Percentiles rank a stretch among this genome's conserved stretches.
phyloP scores from a whole-genome alignment of 495 filamentous ascomycete genomes.

The Neurospora sp. region DNA sequence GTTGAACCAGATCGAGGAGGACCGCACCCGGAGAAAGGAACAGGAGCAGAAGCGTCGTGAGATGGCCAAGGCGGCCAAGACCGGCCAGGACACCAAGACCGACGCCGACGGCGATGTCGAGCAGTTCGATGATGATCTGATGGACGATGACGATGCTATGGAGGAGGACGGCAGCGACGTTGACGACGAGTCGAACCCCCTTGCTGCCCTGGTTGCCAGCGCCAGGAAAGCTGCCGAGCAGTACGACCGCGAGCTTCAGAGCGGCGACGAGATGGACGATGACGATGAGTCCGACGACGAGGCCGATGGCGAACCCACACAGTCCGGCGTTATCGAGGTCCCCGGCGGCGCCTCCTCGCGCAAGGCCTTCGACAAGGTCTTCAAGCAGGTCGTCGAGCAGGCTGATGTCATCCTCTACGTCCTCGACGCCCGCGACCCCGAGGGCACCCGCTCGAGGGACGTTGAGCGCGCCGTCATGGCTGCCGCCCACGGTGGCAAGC shows the following conservation, averaged over 20 bases:
- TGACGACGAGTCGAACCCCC: conserved; percentile 58
- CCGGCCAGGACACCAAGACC: conserved; percentile 25
- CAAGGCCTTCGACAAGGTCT: conserved; percentile 86
- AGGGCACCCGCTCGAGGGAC: conserved; percentile 82
- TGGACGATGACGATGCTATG: conserved; percentile 24
- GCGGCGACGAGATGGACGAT: conserved; percentile 48
- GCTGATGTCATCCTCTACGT: conserved; percentile 93
- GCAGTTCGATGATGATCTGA: conserved; percentile 26
- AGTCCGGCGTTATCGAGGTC: conserved; percentile 24
- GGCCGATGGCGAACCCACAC: conserved; percentile 40
- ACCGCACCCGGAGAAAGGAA: conserved; percentile 66
- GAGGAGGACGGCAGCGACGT: conserved; percentile 42
- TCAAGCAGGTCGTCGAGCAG: conserved; percentile 84
- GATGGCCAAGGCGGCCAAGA: conserved; percentile 55
- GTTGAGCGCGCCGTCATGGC: conserved; percentile 86
- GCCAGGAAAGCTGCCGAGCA: conserved; percentile 76
- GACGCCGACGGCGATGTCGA: conserved; percentile 37
- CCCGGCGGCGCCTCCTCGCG: conserved; percentile 56
- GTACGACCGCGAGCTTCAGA: conserved; percentile 57
- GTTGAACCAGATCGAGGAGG: conserved; percentile 87
- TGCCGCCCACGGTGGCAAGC: conserved; percentile 70
- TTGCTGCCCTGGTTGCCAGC: conserved; percentile 89
- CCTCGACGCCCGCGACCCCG: conserved; percentile 85
- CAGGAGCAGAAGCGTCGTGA: conserved; percentile 61
- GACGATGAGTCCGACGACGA: conserved; percentile 51